Percentiles rank a stretch among this genome's conserved stretches.
Evolutionary conservation across 192 early-diverging fungal genomes (phyloP).

Genomic region (Hyaloraphidium curvatum): DNA sequence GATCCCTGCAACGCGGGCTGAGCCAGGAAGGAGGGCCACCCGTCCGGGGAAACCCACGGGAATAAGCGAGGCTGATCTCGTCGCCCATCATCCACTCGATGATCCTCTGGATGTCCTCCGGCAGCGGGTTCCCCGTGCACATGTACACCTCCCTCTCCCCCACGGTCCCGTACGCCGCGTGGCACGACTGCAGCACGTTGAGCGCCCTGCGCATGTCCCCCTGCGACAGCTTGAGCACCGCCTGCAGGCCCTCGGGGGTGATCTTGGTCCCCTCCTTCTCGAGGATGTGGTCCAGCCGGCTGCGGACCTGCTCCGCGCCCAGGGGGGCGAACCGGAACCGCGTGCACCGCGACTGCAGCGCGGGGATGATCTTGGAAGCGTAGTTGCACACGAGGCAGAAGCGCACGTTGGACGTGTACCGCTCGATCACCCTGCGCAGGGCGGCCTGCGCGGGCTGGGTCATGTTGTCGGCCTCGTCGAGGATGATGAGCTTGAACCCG

Average conservation of each 20-base stretch:
- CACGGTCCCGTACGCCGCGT: constrained; percentile 60
- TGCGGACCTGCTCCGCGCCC: constrained; percentile 51
- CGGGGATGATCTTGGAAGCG: constrained; percentile 91
- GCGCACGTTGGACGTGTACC: constrained; percentile 91
- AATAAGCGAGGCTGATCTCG: constrained; percentile 36
- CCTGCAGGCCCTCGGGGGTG: constrained; percentile 51
- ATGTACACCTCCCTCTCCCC: constrained; percentile 69
- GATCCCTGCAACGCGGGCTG: constrained; percentile 37
- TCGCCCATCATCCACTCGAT: constrained; percentile 63
- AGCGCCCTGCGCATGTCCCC: constrained; percentile 97
- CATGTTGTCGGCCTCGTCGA: constrained; percentile 97
- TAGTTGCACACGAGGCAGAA: constrained; percentile 99
- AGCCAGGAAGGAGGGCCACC: background rate
- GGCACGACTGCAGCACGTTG: constrained; percentile 86
- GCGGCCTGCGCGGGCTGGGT: constrained; percentile 81
- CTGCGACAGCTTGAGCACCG: constrained; percentile 60
- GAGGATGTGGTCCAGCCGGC: constrained; percentile 47
- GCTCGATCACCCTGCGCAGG: constrained; percentile 84
- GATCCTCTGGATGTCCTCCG: constrained; percentile 60
- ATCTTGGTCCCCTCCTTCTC: constrained; percentile 62
- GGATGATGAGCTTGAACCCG: constrained; percentile 87
- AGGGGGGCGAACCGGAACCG: constrained; percentile 88
- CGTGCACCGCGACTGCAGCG: constrained; percentile 96
- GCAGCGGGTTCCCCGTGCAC: constrained; percentile 80
- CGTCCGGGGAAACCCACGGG: background rate